Percentiles rank a stretch among this genome's conserved stretches.
These are phyloP conservation scores for Elaeis oleifera DNA, from an alignment of 202 grass and related monocot species.

Conservation along the genomic window DNA sequence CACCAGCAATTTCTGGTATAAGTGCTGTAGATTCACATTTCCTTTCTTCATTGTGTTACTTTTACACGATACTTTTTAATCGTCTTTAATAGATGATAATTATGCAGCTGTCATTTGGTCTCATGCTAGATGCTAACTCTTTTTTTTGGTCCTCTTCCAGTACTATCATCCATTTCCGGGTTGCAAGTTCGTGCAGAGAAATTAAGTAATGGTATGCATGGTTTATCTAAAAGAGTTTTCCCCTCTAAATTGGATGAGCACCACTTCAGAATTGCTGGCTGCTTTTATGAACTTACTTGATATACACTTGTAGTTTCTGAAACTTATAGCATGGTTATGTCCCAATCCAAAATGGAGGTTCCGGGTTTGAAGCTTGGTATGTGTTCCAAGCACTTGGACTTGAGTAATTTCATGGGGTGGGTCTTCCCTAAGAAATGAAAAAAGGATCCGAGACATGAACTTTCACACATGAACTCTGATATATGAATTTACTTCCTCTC, in stretches of 20 bases:
- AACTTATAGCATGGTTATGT: too few species aligned
- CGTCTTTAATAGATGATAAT: not conserved
- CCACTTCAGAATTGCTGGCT: not conserved
- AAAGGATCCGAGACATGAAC: too few species aligned
- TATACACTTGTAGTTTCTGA: too few species aligned
- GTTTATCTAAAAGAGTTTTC: not conserved
- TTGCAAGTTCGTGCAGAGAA: conserved; percentile 30
- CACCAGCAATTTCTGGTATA: conserved; percentile 55
- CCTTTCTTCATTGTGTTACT: not conserved
- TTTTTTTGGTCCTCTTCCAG: conserved; percentile 24
- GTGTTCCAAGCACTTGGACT: too few species aligned
- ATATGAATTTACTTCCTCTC: too few species aligned
- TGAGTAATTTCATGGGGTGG: too few species aligned
- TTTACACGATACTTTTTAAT: not conserved
- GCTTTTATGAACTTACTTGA: too few species aligned
- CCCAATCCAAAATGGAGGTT: too few species aligned
- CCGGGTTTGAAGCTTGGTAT: too few species aligned
- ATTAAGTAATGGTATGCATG: conserved; percentile 42
- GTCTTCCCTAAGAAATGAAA: too few species aligned
- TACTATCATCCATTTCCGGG: conserved; percentile 61
- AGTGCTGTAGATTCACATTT: not conserved
- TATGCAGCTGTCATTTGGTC: conserved; percentile 2
- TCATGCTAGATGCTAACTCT: conserved; percentile 7
- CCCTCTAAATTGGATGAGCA: conserved; percentile 4
- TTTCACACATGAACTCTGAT: too few species aligned